Percentiles rank a stretch among this genome's conserved stretches.
Conservation (phyloP, 2,329 filamentous ascomycete species). For the Monosporascus sp. region DNA sequence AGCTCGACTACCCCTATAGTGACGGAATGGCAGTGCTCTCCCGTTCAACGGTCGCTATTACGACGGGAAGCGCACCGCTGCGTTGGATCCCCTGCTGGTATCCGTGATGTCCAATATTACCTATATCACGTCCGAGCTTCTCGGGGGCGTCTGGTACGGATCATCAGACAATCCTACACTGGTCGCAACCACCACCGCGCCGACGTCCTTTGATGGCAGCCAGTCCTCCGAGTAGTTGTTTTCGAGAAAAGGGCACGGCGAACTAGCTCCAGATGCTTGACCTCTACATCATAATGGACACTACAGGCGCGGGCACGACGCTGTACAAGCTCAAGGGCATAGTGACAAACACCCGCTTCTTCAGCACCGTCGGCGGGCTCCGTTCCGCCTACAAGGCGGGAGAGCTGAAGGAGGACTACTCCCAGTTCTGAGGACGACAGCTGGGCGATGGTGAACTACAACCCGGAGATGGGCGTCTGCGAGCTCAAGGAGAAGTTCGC, state of each 20-base stretch:
- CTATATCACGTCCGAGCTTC: constrained; percentile 37
- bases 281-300: constrained; percentile 38
- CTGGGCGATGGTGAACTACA: constrained; percentile 30
- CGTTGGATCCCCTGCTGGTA: constrained; percentile 30
- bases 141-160: constrained; percentile 30
- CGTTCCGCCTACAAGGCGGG: constrained; percentile 32
- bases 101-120: constrained; percentile 37
- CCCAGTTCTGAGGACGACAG: constrained; percentile 27
- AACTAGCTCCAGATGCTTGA: constrained; percentile 37
- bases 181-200: constrained; percentile 29
- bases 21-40: constrained; percentile 31
- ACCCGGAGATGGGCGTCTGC: constrained; percentile 24
- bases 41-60: constrained; percentile 30
- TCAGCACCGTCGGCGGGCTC: constrained; percentile 26
- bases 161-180: constrained; percentile 22
- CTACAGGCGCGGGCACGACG: constrained; percentile 36
- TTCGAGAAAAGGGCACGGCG: constrained; percentile 34
- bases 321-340: constrained; percentile 37
- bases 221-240: constrained; percentile 33
- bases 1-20: constrained; percentile 38
- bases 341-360: constrained; percentile 35
- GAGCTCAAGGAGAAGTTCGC: constrained; percentile 29
- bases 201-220: constrained; percentile 33
- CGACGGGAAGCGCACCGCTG: constrained; percentile 23
- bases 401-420: constrained; percentile 28